These are phyloP conservation scores for Adiantum capillusveneris DNA, from an alignment of 75 land plant genomes.

Conservation along the genomic window DNA sequence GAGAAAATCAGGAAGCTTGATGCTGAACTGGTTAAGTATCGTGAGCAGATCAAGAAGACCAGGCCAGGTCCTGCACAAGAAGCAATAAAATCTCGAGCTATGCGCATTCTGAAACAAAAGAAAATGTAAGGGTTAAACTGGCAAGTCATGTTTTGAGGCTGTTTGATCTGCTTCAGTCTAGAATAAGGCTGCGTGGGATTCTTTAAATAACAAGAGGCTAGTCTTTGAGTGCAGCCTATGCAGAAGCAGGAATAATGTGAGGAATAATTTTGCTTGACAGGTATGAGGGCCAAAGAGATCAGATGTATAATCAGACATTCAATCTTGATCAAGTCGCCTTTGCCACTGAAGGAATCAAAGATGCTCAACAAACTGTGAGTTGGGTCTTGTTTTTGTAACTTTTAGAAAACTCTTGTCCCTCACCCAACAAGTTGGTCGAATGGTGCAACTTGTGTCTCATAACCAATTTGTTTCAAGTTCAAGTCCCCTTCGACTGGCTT, in stretches of 20 bases:
- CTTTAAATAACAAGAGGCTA: too few species aligned
- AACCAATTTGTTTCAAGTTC: too few species aligned
- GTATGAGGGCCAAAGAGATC: slow-evolving; percentile 97
- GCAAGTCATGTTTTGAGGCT: background rate
- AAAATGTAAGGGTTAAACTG: slow-evolving; percentile 48
- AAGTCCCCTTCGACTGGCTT: too few species aligned
- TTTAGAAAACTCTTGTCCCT: background rate
- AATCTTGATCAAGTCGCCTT: slow-evolving; percentile 94
- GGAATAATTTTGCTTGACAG: slow-evolving; percentile 36
- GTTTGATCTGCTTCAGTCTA: background rate
- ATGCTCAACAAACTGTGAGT: slow-evolving; percentile 94
- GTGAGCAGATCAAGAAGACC: slow-evolving; percentile 92
- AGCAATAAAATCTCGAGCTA: slow-evolving; percentile 94
- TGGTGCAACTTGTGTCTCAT: too few species aligned
- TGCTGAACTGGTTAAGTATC: slow-evolving; percentile 70
- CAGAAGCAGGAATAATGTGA: too few species aligned
- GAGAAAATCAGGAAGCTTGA: slow-evolving; percentile 93
- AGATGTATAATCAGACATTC: slow-evolving; percentile 89
- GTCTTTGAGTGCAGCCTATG: too few species aligned
- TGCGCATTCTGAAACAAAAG: slow-evolving; percentile 96
- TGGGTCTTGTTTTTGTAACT: background rate
- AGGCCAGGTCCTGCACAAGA: slow-evolving; percentile 99
- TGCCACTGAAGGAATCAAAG: slow-evolving; percentile 93
- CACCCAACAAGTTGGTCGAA: too few species aligned
- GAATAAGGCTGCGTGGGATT: too few species aligned